Evolutionary conservation across 225 moss, liverwort and hornwort species (phyloP).

Genomic region (Physcomitrium patens): DNA sequence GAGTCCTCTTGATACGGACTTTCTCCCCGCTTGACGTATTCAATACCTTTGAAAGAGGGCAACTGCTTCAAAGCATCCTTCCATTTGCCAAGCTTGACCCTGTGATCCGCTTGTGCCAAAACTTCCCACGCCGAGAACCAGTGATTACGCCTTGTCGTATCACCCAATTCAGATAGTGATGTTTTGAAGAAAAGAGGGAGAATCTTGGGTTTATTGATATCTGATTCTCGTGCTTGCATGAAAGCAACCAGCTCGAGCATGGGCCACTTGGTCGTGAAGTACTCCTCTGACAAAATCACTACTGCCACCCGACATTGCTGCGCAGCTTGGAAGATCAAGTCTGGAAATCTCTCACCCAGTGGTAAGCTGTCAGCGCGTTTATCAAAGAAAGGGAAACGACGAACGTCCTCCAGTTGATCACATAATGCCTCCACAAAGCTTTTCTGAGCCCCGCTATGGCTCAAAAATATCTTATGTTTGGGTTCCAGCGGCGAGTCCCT

Average conservation of each 20-base stretch:
- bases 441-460: not conserved
- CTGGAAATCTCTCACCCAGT: slow-evolving; percentile 10
- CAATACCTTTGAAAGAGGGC: slow-evolving; percentile 1
- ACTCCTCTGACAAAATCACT: slow-evolving; percentile 29
- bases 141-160: not conserved
- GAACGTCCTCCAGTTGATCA: slow-evolving; percentile 24
- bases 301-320: slow-evolving; percentile 30
- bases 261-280: slow-evolving; percentile 35
- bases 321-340: slow-evolving; percentile 24
- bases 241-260: slow-evolving; percentile 34
- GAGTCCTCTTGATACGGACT: too few species aligned
- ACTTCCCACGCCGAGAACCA: slow-evolving; percentile 18
- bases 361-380: slow-evolving; percentile 22
- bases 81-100: slow-evolving; percentile 23
- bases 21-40: slow-evolving; percentile 21
- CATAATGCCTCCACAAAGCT: slow-evolving; percentile 7
- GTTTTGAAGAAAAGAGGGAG: slow-evolving; percentile 27
- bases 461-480: slow-evolving; percentile 24
- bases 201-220: slow-evolving; percentile 10
- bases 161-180: not conserved
- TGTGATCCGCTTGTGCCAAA: slow-evolving; percentile 12
- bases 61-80: slow-evolving; percentile 22
- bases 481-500: slow-evolving; percentile 8
- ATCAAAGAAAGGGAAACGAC: slow-evolving; percentile 14
- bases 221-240: slow-evolving; percentile 10